Percentiles rank a stretch among this genome's conserved stretches.
Conservation (phyloP, 495 filamentous ascomycete species). For the Hypoxylon cercidicola region DNA sequence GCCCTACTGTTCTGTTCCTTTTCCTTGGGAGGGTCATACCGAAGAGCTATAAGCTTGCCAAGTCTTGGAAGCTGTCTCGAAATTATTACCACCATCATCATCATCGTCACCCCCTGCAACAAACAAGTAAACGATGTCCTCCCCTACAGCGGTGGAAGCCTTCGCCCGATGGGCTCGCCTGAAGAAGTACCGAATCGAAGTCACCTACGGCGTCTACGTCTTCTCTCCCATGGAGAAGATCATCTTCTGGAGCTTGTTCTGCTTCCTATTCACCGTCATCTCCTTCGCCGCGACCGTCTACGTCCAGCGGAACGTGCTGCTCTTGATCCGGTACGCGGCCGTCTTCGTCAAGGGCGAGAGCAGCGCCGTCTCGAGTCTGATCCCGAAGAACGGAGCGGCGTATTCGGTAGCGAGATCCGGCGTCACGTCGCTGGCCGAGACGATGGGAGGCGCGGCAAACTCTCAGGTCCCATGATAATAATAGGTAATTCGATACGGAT, state of each 20-base stretch:
- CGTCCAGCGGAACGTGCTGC: conserved; percentile 26
- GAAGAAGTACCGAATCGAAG: conserved; percentile 62
- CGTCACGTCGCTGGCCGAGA: conserved; percentile 29
- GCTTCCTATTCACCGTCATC: conserved; percentile 36
- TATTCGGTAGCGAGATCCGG: conserved; percentile 10
- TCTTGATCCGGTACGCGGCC: conserved; percentile 24
- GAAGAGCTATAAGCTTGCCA: conserved; percentile 15
- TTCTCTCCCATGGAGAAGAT: conserved; percentile 59
- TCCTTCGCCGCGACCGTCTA: conserved; percentile 36
- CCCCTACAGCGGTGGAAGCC: conserved; percentile 28
- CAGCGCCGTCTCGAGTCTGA: conserved; percentile 13
- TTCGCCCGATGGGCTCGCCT: conserved; percentile 52
- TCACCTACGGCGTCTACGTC: conserved; percentile 59
- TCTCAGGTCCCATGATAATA: conserved; percentile 25
- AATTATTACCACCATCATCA: conserved; percentile 9
- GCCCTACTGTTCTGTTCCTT: conserved; percentile 6
- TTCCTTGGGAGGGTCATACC: background rate
- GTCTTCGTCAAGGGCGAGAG: conserved; percentile 16
- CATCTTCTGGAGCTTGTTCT: conserved; percentile 48
- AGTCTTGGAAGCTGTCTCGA: conserved; percentile 13
- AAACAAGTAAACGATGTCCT: conserved; percentile 18
- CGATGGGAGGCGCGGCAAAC: conserved; percentile 25
- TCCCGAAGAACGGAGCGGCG: conserved; percentile 15
- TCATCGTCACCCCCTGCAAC: conserved; percentile 4
- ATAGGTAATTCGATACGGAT: background rate